These are phyloP conservation scores for Bremia lactucae DNA, from an alignment of 352 stramenopile species.

Conservation along the genomic window DNA sequence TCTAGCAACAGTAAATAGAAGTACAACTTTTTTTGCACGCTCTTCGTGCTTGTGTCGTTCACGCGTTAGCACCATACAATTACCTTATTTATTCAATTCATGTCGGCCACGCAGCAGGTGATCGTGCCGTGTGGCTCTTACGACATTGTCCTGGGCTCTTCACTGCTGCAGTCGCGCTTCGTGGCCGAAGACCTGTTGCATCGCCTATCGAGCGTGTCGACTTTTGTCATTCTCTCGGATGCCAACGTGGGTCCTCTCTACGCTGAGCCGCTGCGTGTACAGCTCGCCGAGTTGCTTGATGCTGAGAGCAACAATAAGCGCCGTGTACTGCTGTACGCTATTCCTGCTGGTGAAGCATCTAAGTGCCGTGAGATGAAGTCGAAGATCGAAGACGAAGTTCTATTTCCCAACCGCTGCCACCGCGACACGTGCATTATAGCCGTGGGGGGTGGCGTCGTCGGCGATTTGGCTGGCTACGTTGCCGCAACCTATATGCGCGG, in stretches of 20 bases:
- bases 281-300: conserved; percentile 32
- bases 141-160: conserved; percentile 68
- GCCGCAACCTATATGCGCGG: conserved; percentile 94
- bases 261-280: conserved; percentile 39
- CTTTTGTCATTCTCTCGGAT: conserved; percentile 76
- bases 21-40: too few relatives aligned
- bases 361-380: conserved; percentile 76
- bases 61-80: background rate
- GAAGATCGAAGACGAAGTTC: conserved; percentile 68
- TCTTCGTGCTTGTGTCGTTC: too few relatives aligned
- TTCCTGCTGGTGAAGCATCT: conserved; percentile 59
- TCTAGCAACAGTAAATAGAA: too few relatives aligned
- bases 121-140: conserved; percentile 63
- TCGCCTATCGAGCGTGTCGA: conserved; percentile 43
- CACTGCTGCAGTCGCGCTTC: conserved; percentile 49
- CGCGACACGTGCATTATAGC: conserved; percentile 76
- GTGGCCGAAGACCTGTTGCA: conserved; percentile 54
- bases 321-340: conserved; percentile 51
- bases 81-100: background rate
- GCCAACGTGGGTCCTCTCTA: conserved; percentile 70
- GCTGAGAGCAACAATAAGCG: conserved; percentile 18
- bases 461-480: conserved; percentile 97
- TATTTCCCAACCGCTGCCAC: conserved; percentile 75
- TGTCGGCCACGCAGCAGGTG: conserved; percentile 19
- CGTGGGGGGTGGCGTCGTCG: conserved; percentile 95